A percentile compares a stretch with the other conserved stretches of the same genome.
These are phyloP conservation scores for Endothia cerciana DNA, from an alignment of 2,329 filamentous ascomycete species.

Conservation along the genomic window DNA sequence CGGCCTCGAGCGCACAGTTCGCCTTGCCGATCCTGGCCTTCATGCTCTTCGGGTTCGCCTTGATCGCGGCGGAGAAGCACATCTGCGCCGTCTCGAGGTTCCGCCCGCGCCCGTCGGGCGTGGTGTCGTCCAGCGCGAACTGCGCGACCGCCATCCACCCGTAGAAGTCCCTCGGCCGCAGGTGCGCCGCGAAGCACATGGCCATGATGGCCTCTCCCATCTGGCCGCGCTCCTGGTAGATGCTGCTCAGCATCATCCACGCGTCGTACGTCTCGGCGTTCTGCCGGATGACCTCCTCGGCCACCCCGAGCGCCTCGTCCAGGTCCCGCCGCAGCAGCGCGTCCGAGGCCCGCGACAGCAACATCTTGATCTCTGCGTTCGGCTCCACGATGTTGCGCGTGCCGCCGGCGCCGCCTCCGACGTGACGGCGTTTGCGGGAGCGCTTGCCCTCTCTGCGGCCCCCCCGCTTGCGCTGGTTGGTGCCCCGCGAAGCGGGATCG, in stretches of 20 bases:
- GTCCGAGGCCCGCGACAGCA: slow-evolving; percentile 68
- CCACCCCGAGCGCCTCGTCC: slow-evolving; percentile 59
- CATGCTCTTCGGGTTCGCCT: slow-evolving; percentile 60
- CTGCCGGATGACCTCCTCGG: slow-evolving; percentile 68
- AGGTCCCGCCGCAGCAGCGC: slow-evolving; percentile 65
- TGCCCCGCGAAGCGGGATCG: slow-evolving; percentile 26
- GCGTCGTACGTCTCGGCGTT: slow-evolving; percentile 70
- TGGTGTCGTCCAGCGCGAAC: slow-evolving; percentile 54
- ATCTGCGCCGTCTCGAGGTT: slow-evolving; percentile 59
- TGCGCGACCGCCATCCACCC: slow-evolving; percentile 64
- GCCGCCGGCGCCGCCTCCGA: slow-evolving; percentile 36
- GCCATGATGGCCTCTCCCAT: slow-evolving; percentile 61
- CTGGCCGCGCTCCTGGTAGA: slow-evolving; percentile 64
- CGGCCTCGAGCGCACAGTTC: slow-evolving; percentile 59
- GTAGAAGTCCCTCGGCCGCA: slow-evolving; percentile 62
- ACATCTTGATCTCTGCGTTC: slow-evolving; percentile 70
- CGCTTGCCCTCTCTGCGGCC: slow-evolving; percentile 34
- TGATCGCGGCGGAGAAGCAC: slow-evolving; percentile 63
- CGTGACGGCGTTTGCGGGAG: slow-evolving; percentile 7
- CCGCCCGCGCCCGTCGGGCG: slow-evolving; percentile 51
- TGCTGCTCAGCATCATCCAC: slow-evolving; percentile 64
- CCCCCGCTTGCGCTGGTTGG: slow-evolving; percentile 21
- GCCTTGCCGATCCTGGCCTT: slow-evolving; percentile 64
- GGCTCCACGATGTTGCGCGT: slow-evolving; percentile 68
- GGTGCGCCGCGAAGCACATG: slow-evolving; percentile 64